phyloP scores from a whole-genome alignment of 148 eudicot genomes.

The Rhododendron ferrugineum region DNA sequence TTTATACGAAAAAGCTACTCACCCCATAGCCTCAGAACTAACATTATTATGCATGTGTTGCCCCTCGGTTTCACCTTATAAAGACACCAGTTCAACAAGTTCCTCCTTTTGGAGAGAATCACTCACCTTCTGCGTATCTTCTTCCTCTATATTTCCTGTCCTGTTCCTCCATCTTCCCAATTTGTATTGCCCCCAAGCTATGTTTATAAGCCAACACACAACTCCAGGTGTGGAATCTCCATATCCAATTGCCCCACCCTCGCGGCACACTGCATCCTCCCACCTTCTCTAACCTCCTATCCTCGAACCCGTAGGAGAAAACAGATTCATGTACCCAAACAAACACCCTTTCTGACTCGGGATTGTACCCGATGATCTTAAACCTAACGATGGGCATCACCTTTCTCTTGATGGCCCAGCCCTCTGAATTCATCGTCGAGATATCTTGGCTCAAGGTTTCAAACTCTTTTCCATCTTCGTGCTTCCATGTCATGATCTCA shows the following conservation, averaged over 20 bases:
- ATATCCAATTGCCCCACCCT: too few species aligned
- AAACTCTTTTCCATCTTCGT: not conserved
- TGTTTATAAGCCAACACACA: not conserved
- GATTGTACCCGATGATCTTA: conserved; percentile 1
- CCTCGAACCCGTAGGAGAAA: not conserved
- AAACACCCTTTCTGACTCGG: not conserved
- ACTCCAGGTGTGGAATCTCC: not conserved
- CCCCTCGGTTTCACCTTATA: too few species aligned
- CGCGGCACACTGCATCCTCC: too few species aligned
- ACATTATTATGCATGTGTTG: too few species aligned
- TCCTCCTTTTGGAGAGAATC: not conserved
- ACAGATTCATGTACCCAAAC: not conserved
- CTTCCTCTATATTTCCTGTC: not conserved
- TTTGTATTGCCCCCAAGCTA: not conserved
- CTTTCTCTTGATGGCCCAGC: not conserved
- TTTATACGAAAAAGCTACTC: too few species aligned
- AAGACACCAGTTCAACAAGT: too few species aligned
- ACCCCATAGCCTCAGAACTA: too few species aligned
- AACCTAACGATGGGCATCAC: not conserved
- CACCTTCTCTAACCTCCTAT: not conserved
- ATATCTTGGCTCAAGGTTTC: conserved; percentile 4
- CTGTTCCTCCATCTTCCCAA: not conserved
- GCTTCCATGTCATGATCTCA: conserved; percentile 4
- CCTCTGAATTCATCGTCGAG: not conserved
- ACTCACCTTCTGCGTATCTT: not conserved